These are phyloP conservation scores for Toxoplasma gondii DNA, from an alignment of 169 alveolate genomes.

Conservation along the genomic window DNA sequence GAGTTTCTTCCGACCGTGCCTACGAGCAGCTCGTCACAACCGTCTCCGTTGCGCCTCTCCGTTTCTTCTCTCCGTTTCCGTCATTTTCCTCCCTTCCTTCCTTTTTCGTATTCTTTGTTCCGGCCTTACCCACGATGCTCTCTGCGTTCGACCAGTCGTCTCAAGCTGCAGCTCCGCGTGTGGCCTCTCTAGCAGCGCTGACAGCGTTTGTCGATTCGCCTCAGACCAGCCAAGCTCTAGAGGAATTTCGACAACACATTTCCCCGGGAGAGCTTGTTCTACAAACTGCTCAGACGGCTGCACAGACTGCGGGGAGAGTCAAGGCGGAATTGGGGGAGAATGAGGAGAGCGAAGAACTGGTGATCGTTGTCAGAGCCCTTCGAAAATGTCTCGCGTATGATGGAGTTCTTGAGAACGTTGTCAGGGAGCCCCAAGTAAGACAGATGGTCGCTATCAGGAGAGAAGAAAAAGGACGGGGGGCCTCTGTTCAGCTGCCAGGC, in stretches of 20 bases:
- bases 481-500: no score
- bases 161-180: background rate
- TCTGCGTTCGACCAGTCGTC: background rate
- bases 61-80: no score
- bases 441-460: no score
- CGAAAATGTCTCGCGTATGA: slow-evolving; percentile 16
- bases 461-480: no score
- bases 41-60: no score
- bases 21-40: no score
- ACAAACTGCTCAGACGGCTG: background rate
- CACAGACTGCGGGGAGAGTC: background rate
- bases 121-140: background rate
- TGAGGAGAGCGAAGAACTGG: background rate
- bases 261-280: slow-evolving; percentile 8
- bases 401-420: background rate
- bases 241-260: background rate
- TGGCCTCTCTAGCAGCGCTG: background rate
- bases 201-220: background rate
- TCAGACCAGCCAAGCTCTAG: background rate
- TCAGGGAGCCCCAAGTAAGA: background rate
- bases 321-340: slow-evolving; percentile 4
- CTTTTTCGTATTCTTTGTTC: background rate
- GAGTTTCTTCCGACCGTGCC: no score
- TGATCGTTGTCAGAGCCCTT: background rate
- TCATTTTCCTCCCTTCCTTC: background rate